Base-by-base conservation (phyloP, 305 asterid species). In the Fraxinus nigra region DNA sequence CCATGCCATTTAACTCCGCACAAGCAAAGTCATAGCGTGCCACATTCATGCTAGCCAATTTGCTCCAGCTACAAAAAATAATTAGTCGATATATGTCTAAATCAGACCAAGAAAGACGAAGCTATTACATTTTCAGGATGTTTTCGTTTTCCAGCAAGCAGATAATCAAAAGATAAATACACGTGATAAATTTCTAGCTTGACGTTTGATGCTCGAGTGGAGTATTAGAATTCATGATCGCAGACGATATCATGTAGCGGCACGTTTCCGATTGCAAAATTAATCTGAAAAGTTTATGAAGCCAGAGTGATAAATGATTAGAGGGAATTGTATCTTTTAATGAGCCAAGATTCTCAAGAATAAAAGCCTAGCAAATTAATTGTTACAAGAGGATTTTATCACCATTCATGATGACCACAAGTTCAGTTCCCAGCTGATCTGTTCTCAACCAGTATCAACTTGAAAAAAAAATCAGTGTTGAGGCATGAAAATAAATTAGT, bases 21-120 rank as follows among this genome's bases (percentile, higher is more conserved):
- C 97, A 89, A 18, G 95, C 97, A 77, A 94, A 94, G 78, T 94
- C 97, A 75, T 88, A 92, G 28, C 98, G 95, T 0, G 95, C 91
- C 77, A 89, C 89, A 4, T 91, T 93, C 97, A 90, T 89, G 89
- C 86, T 86, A 16, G 97, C 90, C 82, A 94, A 56, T 81, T 87
- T 90, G 92, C 88, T 92, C 98, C 98, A 94, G 85, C 98, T 92
- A 90, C 82, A 85, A 35, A 18, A 54, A 48, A n/a, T 13, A n/a
- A 34, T 28, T 43, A 18, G 59, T 24, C n/a, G 30, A 20, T 22
- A 38, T 16, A 46, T 14, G 22, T 10, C 65, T 37, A 34, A 65
- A 16, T 33, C 26, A 34, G 14, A 34, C 13, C 40, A 18, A 67
- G 75, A 59, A 26, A 6, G n/a, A 63, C 32, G 0, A 24, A 26